phyloP scores from a whole-genome alignment of 768 basidiomycete species.

The Tylopilus balloui region DNA sequence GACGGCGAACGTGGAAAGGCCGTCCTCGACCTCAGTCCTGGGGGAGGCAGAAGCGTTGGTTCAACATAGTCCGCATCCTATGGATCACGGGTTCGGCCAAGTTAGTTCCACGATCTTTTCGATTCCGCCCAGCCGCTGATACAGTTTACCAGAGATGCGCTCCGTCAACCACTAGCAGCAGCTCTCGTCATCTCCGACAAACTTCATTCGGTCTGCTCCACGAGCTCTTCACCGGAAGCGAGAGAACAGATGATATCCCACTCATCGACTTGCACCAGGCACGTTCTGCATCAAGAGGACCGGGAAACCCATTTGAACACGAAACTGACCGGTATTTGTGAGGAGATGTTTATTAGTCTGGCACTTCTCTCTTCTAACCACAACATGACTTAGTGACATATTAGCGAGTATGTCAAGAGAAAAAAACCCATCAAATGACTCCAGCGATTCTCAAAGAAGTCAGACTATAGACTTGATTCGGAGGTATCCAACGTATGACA shows the following conservation, averaged over 20 bases:
- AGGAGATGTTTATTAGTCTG: slow-evolving; percentile 24
- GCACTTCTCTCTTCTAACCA: slow-evolving; percentile 4
- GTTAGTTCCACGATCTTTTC: slow-evolving; percentile 24
- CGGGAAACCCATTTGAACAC: slow-evolving; percentile 39
- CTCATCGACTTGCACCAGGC: slow-evolving; percentile 47
- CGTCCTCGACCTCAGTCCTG: slow-evolving; percentile 71
- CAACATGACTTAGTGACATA: slow-evolving; percentile 48
- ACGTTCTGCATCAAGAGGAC: slow-evolving; percentile 29
- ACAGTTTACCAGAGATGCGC: slow-evolving; percentile 10
- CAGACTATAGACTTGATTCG: slow-evolving; percentile 84
- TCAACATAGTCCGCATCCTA: slow-evolving; percentile 47
- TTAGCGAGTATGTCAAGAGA: slow-evolving; percentile 54
- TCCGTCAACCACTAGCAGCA: slow-evolving; percentile 22
- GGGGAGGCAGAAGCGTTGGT: slow-evolving; percentile 76
- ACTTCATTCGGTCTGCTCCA: slow-evolving; percentile 61
- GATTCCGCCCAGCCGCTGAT: slow-evolving; percentile 11
- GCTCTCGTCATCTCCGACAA: slow-evolving; percentile 48
- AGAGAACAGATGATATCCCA: slow-evolving; percentile 50
- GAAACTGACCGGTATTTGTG: slow-evolving; percentile 75
- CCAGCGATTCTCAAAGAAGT: slow-evolving; percentile 60
- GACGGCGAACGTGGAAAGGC: slow-evolving; percentile 61
- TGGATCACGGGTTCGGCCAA: slow-evolving; percentile 24
- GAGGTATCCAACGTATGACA: slow-evolving; percentile 86
- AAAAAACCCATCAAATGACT: slow-evolving; percentile 46
- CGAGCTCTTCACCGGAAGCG: slow-evolving; percentile 59